These are phyloP conservation scores for Pseudoneurospora amorphoporcata DNA, from an alignment of 495 filamentous ascomycete genomes.

Conservation along the genomic window DNA sequence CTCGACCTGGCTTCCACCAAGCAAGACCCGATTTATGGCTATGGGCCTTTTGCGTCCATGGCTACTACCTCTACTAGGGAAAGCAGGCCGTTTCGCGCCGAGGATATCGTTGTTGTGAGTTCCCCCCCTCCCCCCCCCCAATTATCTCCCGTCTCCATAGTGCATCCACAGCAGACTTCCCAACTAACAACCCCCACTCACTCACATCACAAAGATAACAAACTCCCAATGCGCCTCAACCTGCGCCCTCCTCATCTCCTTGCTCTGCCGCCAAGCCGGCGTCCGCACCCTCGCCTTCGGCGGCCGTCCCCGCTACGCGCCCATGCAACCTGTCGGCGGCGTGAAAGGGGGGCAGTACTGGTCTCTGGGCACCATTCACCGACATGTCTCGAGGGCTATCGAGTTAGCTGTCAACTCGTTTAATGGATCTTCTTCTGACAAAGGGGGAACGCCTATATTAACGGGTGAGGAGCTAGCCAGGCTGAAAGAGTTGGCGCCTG, in stretches of 20 bases:
- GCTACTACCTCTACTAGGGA: neutral
- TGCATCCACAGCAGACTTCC: no score
- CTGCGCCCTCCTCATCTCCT: neutral
- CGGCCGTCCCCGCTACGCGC: neutral
- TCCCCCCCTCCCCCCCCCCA: neutral
- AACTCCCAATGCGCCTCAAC: slow-evolving; percentile 1
- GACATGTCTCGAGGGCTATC: neutral
- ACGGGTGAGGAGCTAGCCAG: neutral
- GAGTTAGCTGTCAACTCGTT: neutral
- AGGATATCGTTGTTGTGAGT: neutral
- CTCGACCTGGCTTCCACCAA: neutral
- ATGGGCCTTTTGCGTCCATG: neutral
- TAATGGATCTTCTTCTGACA: no score
- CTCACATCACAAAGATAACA: neutral
- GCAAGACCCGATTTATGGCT: neutral
- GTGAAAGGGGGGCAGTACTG: neutral
- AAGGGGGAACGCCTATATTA: neutral
- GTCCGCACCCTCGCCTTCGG: neutral
- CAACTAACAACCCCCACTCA: no score
- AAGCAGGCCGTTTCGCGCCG: neutral
- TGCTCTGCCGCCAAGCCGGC: neutral
- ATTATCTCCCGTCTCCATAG: no score
- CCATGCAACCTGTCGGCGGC: neutral
- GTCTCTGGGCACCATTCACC: neutral
- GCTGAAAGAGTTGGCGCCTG: neutral